Evolutionary conservation across 75 land plant species (phyloP), one percentile per base, ranked within the genome.

Genomic region (Adiantum capillusveneris): DNA sequence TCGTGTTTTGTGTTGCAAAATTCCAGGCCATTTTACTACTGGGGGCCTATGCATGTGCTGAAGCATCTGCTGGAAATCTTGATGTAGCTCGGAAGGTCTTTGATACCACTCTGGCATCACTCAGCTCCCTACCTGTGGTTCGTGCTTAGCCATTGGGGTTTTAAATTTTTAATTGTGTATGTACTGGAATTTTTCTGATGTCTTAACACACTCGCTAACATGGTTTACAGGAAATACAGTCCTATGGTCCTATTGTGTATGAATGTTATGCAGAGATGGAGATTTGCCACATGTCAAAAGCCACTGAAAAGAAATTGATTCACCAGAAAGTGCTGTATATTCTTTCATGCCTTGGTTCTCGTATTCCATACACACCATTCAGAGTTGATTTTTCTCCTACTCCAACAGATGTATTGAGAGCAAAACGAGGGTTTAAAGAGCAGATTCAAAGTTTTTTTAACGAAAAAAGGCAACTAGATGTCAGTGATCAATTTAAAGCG

Each of bases 81-180:
- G 91, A 83, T 19, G 60, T 73, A 56, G 90, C 98, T 37, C 75
- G 98, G 59, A 94, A 79, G 69, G 82, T 94, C 25, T 90, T 89
- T 81, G 98, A 94, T 66, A 94, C 81, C 75, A 79, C 98, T 41
- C 68, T 94, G 26, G 63, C 75, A 48, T 81, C 96, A 7, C 39
- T 77, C 21, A 63, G 64, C 46, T 80, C 74, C 21, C 87, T 86
- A 43, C 82, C 96, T 24, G 0, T 16, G 83, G 98, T 78, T 66
- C 29, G 74, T 45, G 20, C 22, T 21, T 22, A 20, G 25, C 18
- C 29, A 26, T 44, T 61, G 13, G 44, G 37, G 9, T 34, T 41
- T 58, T 25, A 26, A 27, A 53, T 53, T 24, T 41, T 14, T 14
- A 9, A 5, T 48, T 48, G 51, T 20, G 13, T 48, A 11, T 48